phyloP scores from a whole-genome alignment of 495 filamentous ascomycete species.

The Xylaria sp. region DNA sequence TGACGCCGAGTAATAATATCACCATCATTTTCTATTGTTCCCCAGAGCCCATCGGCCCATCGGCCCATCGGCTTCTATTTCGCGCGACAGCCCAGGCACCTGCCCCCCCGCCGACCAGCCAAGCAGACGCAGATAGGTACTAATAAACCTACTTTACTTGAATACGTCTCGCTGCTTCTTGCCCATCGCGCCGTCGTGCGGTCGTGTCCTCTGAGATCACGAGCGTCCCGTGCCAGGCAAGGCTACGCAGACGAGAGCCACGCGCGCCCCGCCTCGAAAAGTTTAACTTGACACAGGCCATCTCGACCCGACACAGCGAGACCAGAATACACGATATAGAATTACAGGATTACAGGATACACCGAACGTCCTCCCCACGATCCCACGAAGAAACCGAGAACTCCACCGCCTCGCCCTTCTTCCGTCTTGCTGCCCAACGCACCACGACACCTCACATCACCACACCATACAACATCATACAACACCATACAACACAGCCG shows the following conservation, averaged over 20 bases:
- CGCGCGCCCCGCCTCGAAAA: not conserved
- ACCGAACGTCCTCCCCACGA: not conserved
- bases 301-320: not conserved
- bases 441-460: not conserved
- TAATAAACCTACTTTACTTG: not conserved
- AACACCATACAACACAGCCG: not conserved
- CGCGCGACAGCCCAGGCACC: not conserved
- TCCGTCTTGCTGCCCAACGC: too few relatives aligned
- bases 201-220: not conserved
- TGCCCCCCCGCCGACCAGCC: not conserved
- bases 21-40: not conserved
- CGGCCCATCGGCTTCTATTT: not conserved
- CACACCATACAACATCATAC: not conserved
- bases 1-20: not conserved
- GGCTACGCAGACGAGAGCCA: not conserved
- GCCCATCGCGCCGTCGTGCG: too few relatives aligned
- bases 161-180: not conserved
- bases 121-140: not conserved
- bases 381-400: too few relatives aligned
- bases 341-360: too few relatives aligned
- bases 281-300: not conserved
- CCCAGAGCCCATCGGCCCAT: not conserved
- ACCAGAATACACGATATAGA: not conserved
- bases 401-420: too few relatives aligned
- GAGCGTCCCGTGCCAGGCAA: not conserved